Evolutionary conservation across 228 moss, liverwort and hornwort genomes (phyloP), one percentile per base, ranked within the genome.

Genomic region (Sphagnum magellanicum): DNA sequence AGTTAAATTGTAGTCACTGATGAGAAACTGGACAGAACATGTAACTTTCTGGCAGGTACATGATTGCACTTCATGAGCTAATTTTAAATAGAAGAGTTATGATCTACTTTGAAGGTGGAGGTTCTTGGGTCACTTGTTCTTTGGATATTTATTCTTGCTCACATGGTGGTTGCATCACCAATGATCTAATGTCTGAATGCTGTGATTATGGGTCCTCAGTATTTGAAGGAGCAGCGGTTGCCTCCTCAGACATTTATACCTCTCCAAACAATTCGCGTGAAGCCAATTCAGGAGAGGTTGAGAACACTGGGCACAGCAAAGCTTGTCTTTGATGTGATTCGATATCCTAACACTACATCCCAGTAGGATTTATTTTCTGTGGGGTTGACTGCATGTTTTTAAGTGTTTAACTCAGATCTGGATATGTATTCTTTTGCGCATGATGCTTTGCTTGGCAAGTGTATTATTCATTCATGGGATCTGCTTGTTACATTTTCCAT

Each of bases 161-260:
- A 48, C 10, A 48, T 11, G 48, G 13, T 65, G 65, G 47, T 55
- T 32, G 32, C 32, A 32, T 32, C 32, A 32, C 32, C 32, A 32
- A 32, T 3, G 3, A 32, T 32, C 32, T 32, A 32, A 32, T 32
- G 32, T 32, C 32, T 32, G 32, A 32, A 32, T 32, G 32, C 32
- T 32, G 32, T 1, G 1, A 32, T 32, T 32, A 3, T 32, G 55
- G 55, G 55, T 59, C 46, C 14, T 61, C 83, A 98, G 98, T 98
- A 98, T 74, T 67, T 98, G 85, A 98, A 98, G 81, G 98, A 98
- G 80, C 90, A 98, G 76, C 88, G 98, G 51, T 70, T 98, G 69
- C 89, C 92, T 67, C 98, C 98, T 53, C 88, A 89, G 73, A 92
- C 90, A 6, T 98, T 98, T 81, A 94, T 98, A 74, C 98, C 98